These are phyloP conservation scores for Globisporangium middletonii DNA, from an alignment of 352 stramenopile species.

Conservation along the genomic window DNA sequence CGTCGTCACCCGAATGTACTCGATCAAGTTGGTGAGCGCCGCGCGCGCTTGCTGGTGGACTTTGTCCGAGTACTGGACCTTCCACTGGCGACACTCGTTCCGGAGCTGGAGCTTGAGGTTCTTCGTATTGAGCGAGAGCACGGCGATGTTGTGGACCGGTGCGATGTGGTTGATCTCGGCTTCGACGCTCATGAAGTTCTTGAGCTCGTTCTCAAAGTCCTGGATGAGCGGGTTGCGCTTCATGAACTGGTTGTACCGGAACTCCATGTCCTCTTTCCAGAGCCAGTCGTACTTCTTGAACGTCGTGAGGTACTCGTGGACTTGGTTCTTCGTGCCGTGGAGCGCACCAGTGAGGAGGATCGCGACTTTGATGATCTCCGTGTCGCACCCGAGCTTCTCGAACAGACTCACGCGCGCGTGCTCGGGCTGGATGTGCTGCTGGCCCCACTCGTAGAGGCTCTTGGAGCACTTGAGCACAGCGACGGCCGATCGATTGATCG, in stretches of 20 bases:
- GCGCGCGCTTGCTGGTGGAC: conserved; percentile 71
- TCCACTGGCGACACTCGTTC: conserved; percentile 84
- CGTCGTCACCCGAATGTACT: conserved; percentile 78
- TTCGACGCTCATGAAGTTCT: conserved; percentile 79
- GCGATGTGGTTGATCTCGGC: conserved; percentile 72
- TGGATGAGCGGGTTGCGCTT: conserved; percentile 72
- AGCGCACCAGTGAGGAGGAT: conserved; percentile 81
- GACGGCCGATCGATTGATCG: conserved; percentile 76
- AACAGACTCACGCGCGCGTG: conserved; percentile 56
- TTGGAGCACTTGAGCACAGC: conserved; percentile 83
- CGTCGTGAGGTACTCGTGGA: conserved; percentile 72
- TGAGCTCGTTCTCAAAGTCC: conserved; percentile 78
- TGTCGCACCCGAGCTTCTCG: conserved; percentile 79
- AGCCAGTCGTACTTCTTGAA: conserved; percentile 90
- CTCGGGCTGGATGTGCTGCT: conserved; percentile 56
- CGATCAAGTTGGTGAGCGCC: conserved; percentile 57
- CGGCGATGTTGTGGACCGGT: conserved; percentile 80
- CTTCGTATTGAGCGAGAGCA: conserved; percentile 82
- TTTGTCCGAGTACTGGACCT: conserved; percentile 79
- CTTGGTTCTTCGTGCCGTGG: conserved; percentile 81
- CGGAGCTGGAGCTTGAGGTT: conserved; percentile 84
- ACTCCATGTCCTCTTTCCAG: conserved; percentile 88
- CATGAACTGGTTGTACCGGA: conserved; percentile 83
- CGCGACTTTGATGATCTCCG: conserved; percentile 85
- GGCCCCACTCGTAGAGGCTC: conserved; percentile 72